Evolutionary conservation across 345 rosid genomes (phyloP).

Genomic region (Linum usitatissimum): DNA sequence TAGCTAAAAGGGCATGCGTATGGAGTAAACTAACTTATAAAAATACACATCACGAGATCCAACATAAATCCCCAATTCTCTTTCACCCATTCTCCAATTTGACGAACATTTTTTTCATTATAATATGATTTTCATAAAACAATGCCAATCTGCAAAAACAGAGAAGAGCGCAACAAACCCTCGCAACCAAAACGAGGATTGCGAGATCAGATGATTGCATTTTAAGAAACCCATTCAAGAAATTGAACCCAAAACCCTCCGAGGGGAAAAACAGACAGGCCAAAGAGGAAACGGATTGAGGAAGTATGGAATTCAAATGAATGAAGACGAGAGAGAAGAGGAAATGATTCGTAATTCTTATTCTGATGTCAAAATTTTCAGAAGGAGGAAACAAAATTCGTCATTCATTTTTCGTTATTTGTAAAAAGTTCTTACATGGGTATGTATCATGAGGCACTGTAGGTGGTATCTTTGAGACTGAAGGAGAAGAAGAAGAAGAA

Average conservation of each 20-base stretch:
- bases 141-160: background rate
- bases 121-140: background rate
- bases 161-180: slow-evolving; percentile 19
- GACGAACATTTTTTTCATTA: background rate
- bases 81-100: slow-evolving; percentile 23
- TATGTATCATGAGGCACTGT: slow-evolving; percentile 14
- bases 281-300: background rate
- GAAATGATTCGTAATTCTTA: no score
- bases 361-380: no score
- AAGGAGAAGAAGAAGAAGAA: slow-evolving; percentile 15
- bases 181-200: slow-evolving; percentile 10
- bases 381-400: background rate
- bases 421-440: slow-evolving; percentile 38
- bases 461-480: slow-evolving; percentile 35
- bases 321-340: background rate
- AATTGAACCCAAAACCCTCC: slow-evolving; percentile 12
- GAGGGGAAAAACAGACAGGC: background rate
- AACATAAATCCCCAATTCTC: slow-evolving; percentile 67
- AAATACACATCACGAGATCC: slow-evolving; percentile 50
- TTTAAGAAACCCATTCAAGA: slow-evolving; percentile 20
- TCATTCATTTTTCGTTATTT: background rate
- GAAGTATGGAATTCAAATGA: background rate
- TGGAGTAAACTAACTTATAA: slow-evolving; percentile 15
- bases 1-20: background rate
- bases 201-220: slow-evolving; percentile 40